Percentiles rank a stretch among this genome's conserved stretches.
Evolutionary conservation across 2,329 filamentous ascomycete genomes (phyloP).

Genomic region (Sporothrix dimorphospora): DNA sequence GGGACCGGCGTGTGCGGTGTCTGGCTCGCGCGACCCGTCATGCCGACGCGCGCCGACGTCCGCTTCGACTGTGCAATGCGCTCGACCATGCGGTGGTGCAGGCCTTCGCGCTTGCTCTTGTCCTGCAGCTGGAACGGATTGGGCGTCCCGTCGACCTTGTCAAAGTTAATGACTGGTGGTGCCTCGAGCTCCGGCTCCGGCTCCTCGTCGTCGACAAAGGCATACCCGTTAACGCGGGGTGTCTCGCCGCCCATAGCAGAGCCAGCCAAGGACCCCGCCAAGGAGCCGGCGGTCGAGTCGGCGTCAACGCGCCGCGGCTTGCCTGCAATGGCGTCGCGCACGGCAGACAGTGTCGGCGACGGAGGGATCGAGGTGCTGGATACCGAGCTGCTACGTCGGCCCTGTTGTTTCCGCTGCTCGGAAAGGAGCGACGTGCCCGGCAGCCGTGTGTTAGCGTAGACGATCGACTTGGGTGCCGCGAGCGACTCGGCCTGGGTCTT

Average conservation of each 20-base stretch:
- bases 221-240: slow-evolving; percentile 88
- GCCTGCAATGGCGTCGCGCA: slow-evolving; percentile 82
- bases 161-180: slow-evolving; percentile 57
- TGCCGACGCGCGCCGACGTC: slow-evolving; percentile 59
- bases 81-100: slow-evolving; percentile 88
- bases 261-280: slow-evolving; percentile 32
- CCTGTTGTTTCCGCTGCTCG: neutral
- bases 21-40: slow-evolving; percentile 60
- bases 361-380: slow-evolving; percentile 58
- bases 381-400: slow-evolving; percentile 28
- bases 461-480: slow-evolving; percentile 75
- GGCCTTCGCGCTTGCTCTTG: slow-evolving; percentile 73
- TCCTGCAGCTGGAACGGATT: slow-evolving; percentile 82
- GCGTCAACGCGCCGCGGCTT: slow-evolving; percentile 64
- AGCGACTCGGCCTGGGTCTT: slow-evolving; percentile 70
- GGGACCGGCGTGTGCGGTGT: slow-evolving; percentile 72
- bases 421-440: slow-evolving; percentile 50
- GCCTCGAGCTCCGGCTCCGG: slow-evolving; percentile 46
- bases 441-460: slow-evolving; percentile 83
- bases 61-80: slow-evolving; percentile 74
- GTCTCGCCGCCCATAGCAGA: slow-evolving; percentile 67
- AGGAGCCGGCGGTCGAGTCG: slow-evolving; percentile 53
- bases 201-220: slow-evolving; percentile 82
- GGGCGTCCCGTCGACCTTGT: slow-evolving; percentile 62
- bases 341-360: slow-evolving; percentile 81